Conservation (phyloP, 2,329 filamentous ascomycete species). For the Botrytis tulipae region DNA sequence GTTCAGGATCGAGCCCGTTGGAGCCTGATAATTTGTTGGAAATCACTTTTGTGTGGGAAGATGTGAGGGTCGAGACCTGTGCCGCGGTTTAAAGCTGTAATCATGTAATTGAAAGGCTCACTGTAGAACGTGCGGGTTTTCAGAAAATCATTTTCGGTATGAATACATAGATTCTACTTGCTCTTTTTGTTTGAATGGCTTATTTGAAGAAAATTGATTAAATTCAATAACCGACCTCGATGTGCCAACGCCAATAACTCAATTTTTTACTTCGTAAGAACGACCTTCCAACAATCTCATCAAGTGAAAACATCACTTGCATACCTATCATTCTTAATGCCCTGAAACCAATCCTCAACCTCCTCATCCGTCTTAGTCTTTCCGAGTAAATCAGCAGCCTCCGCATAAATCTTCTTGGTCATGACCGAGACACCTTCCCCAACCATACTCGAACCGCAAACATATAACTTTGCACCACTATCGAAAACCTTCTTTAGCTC, state of each 20-base stretch:
- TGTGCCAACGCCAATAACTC: not conserved
- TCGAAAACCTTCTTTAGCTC: conserved; percentile 18
- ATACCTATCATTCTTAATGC: conserved; percentile 21
- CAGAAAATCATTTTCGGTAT: rapidly evolving
- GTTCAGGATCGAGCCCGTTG: no score
- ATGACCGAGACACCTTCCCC: conserved; percentile 18
- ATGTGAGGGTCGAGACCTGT: not conserved
- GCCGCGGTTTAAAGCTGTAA: not conserved
- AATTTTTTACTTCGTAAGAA: not conserved
- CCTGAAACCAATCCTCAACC: conserved; percentile 22
- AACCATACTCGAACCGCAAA: conserved; percentile 21
- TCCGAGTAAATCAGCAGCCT: conserved; percentile 4
- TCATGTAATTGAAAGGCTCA: not conserved
- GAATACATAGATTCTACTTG: not conserved
- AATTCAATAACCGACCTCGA: not conserved
- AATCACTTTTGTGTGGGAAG: not conserved
- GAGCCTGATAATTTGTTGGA: not conserved
- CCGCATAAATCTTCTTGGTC: conserved; percentile 20
- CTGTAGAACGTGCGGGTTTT: not conserved
- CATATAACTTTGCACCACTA: conserved; percentile 22
- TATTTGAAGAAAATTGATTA: not conserved
- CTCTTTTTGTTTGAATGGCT: not conserved
- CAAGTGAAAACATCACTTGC: conserved; percentile 24
- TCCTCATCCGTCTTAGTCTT: conserved; percentile 22
- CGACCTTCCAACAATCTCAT: not conserved